A percentile compares a stretch with the other conserved stretches of the same genome.
Conservation (phyloP, 352 stramenopile species). For the Chrysophaeum taylorii region DNA sequence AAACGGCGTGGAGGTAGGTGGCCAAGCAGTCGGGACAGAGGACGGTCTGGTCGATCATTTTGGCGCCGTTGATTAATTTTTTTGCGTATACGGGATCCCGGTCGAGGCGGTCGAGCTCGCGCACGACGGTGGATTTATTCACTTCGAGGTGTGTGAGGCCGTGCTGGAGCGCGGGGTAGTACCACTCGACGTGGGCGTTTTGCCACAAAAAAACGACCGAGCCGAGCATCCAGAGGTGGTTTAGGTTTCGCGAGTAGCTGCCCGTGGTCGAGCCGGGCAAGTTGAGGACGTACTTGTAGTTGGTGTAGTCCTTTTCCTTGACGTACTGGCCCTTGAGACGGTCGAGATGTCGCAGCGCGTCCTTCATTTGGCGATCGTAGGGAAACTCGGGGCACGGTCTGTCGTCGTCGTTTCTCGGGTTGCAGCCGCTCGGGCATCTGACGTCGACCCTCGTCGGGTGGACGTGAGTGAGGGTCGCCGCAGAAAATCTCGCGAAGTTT, state of each 20-base stretch:
- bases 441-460: background rate
- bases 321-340: background rate
- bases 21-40: background rate
- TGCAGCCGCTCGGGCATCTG: background rate
- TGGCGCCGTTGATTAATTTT: too few species aligned
- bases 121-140: background rate
- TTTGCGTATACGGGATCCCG: background rate
- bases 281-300: slow-evolving; percentile 12
- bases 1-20: background rate
- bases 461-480: background rate
- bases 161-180: background rate
- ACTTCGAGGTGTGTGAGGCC: background rate
- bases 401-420: background rate
- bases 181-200: background rate
- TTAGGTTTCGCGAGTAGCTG: slow-evolving; percentile 4
- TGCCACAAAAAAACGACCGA: background rate
- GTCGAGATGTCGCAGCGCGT: too few species aligned
- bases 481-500: slow-evolving; percentile 7
- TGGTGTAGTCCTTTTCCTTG: slow-evolving; percentile 7
- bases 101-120: background rate
- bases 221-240: slow-evolving; percentile 5
- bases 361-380: background rate
- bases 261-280: background rate
- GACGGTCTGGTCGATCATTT: too few species aligned
- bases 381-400: background rate